These are phyloP conservation scores for Garcia nutans DNA, from an alignment of 345 rosid genomes.

Conservation along the genomic window DNA sequence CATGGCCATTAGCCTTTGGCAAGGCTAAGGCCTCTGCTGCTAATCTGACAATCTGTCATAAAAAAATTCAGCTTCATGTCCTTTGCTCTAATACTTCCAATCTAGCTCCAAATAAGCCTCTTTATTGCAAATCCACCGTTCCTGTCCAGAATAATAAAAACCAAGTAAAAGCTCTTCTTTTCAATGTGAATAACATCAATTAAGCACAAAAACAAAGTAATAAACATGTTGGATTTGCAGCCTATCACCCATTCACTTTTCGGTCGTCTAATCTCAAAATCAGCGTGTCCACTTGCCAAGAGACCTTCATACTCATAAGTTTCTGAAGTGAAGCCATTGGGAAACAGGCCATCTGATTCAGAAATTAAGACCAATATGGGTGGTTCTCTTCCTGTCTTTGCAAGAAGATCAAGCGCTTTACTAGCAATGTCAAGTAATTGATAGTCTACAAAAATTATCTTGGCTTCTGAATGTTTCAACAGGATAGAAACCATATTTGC, in stretches of 20 bases:
- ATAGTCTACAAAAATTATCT: constrained; percentile 56
- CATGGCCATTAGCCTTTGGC: no score
- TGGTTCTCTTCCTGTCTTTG: constrained; percentile 26
- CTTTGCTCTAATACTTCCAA: no score
- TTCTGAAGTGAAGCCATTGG: constrained; percentile 1
- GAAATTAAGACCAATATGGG: constrained; percentile 52
- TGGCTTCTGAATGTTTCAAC: constrained; percentile 56
- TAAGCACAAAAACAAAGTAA: no score
- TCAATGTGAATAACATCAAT: no score
- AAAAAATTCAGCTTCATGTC: no score
- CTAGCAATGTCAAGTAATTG: constrained; percentile 53
- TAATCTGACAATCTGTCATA: no score
- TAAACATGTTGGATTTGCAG: no score
- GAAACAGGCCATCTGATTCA: constrained; percentile 27
- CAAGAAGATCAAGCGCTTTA: constrained; percentile 50
- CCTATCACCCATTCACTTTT: constrained; percentile 68
- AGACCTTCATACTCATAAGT: constrained; percentile 48
- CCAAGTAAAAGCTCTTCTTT: no score
- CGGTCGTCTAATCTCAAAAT: constrained; percentile 50
- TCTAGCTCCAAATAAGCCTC: no score
- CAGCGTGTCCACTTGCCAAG: constrained; percentile 37
- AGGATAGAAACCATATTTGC: constrained; percentile 50
- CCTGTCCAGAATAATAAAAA: no score
- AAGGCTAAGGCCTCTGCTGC: no score
- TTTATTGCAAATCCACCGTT: no score